Evolutionary conservation across 2,329 filamentous ascomycete genomes (phyloP), one percentile per base, ranked within the genome.

Genomic region (Trichoderma koningiopsis): DNA sequence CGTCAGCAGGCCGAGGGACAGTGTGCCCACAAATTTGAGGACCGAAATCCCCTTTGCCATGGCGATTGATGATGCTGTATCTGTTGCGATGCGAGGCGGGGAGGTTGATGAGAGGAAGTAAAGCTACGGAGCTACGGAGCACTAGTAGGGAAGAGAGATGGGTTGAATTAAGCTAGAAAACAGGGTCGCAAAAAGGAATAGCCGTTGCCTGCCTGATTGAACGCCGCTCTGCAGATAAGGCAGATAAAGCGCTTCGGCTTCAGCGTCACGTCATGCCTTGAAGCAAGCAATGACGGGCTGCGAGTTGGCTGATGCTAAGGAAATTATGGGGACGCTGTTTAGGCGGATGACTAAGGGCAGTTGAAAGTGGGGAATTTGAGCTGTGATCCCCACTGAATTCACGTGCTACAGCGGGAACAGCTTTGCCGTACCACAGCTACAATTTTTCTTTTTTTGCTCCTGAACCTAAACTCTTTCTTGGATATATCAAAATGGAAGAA

Each of bases 21-120:
- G 88, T 63, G 93, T 96, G 77, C 95, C 95, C 74, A 97, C 91
- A 79, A 97, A 97, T 83, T 98, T 97, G 83, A 92, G 89, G 79
- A 91, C 83, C 68, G 92, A 90, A 77, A 97, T 85, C 77, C 89
- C 88, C 75, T 86, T 89, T 75, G 87, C 88, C 75, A 88, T 85
- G 88, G 93, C 92, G 80, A 78, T 74, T 43, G 71, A 69, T 70
- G 65, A 69, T 62, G 10, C 2, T n/a, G 10, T 40, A 24, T 22
- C 0, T 35, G 22, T 40, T 55, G 61, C 55, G 11, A 22, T 40
- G 10, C 14, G 29, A 24, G 37, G 61, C 22, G 62, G 37, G 43
- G 19, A 68, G 31, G 61, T 52, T 35, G 55, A 53, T 24, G 49
- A 57, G 56, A 53, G 13, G 16, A 37, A 24, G 47, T 31, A 55